phyloP scores from a whole-genome alignment of 345 rosid species.

The Pugionium cornutum region DNA sequence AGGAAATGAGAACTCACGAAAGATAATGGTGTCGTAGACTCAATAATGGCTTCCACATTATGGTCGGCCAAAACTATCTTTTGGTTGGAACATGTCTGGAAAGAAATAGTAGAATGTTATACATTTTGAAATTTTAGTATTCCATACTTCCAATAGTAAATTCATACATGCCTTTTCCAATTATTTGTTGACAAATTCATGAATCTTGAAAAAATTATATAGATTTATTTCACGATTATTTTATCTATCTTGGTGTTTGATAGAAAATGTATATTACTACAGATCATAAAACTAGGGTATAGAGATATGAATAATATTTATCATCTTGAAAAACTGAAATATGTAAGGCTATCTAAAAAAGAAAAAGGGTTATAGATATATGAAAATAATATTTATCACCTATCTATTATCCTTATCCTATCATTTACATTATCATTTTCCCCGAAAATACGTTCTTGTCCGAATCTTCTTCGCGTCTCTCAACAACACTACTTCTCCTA shows the following conservation, averaged over 20 bases:
- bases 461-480: slow-evolving; percentile 37
- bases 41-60: slow-evolving; percentile 4
- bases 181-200: background rate
- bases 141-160: background rate
- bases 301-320: too few species aligned
- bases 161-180: too few species aligned
- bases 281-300: too few species aligned
- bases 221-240: too few species aligned
- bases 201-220: background rate
- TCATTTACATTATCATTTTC: too few species aligned
- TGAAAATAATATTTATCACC: too few species aligned
- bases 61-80: slow-evolving; percentile 22
- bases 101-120: background rate
- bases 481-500: slow-evolving; percentile 25
- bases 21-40: slow-evolving; percentile 16
- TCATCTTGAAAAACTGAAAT: too few species aligned
- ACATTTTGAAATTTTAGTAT: background rate
- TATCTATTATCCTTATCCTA: too few species aligned
- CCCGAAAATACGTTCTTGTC: slow-evolving; percentile 15
- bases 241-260: too few species aligned
- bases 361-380: too few species aligned
- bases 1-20: slow-evolving; percentile 2
- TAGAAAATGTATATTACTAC: too few species aligned
- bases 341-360: too few species aligned
- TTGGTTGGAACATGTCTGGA: background rate